Evolutionary conservation across 2,329 filamentous ascomycete genomes (phyloP).

Genomic region (Talaromyces islandicus): DNA sequence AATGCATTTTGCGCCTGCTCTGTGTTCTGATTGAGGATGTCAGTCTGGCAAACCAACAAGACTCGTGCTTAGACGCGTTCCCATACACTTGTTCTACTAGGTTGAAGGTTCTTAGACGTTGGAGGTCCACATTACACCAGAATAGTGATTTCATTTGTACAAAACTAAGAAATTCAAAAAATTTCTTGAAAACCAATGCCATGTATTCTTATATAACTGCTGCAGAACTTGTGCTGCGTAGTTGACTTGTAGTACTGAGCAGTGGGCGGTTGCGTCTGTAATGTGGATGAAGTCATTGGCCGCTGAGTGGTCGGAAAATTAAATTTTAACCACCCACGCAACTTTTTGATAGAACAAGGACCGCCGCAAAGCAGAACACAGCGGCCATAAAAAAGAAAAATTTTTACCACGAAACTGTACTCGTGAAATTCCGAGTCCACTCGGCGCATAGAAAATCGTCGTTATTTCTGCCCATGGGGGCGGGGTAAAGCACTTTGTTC

Average conservation of each 20-base stretch:
- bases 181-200: slow-evolving; percentile 9
- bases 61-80: slow-evolving; percentile 33
- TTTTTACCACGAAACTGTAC: background rate
- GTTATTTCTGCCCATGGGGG: slow-evolving; percentile 24
- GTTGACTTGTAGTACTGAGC: background rate
- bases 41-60: slow-evolving; percentile 65
- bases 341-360: slow-evolving; percentile 18
- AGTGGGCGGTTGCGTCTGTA: slow-evolving; percentile 18
- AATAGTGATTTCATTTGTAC: slow-evolving; percentile 29
- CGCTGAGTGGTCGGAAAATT: slow-evolving; percentile 30
- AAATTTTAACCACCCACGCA: slow-evolving; percentile 27
- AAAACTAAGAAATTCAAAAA: slow-evolving; percentile 31
- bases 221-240: background rate
- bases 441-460: background rate
- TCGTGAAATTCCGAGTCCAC: background rate
- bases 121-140: slow-evolving; percentile 14
- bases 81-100: slow-evolving; percentile 2
- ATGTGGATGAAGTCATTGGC: slow-evolving; percentile 41
- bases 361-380: slow-evolving; percentile 3
- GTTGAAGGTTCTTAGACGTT: slow-evolving; percentile 1
- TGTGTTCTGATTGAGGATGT: slow-evolving; percentile 20
- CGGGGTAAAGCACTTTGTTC: slow-evolving; percentile 23
- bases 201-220: slow-evolving; percentile 1
- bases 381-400: background rate
- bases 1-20: background rate